Evolutionary conservation across 106 monocot genomes (phyloP).

Genomic region (Chionographis japonica): DNA sequence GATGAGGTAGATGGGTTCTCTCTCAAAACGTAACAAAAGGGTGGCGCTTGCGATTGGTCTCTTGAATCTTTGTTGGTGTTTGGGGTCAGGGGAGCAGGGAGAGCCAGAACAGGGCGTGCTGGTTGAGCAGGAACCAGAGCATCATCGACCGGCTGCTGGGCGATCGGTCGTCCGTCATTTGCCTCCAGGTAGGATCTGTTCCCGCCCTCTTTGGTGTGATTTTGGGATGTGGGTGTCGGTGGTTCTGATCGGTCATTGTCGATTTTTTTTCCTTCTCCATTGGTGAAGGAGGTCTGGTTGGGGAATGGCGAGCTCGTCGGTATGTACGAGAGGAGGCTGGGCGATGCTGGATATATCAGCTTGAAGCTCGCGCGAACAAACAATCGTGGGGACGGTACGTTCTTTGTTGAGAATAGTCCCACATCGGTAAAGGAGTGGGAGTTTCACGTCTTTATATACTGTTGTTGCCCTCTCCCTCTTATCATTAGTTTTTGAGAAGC

Average conservation of each 20-base stretch:
- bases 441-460: too few relatives aligned
- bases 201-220: neutral
- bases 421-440: too few relatives aligned
- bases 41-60: neutral
- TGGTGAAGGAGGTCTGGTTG: slow-evolving; percentile 60
- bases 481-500: too few relatives aligned
- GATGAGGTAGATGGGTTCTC: slow-evolving; percentile 16
- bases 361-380: slow-evolving; percentile 72
- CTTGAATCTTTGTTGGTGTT: neutral
- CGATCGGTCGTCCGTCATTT: slow-evolving; percentile 86
- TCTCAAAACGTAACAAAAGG: too few relatives aligned
- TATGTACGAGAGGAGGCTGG: slow-evolving; percentile 64
- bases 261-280: neutral
- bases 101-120: slow-evolving; percentile 70
- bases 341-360: slow-evolving; percentile 45
- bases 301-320: slow-evolving; percentile 65
- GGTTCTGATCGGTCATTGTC: neutral
- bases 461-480: too few relatives aligned
- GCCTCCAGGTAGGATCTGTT: slow-evolving; percentile 66
- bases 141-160: slow-evolving; percentile 70
- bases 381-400: slow-evolving; percentile 72
- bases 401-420: neutral
- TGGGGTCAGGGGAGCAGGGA: slow-evolving; percentile 73
- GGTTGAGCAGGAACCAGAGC: slow-evolving; percentile 77
- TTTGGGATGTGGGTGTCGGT: neutral